Evolutionary conservation across 2,329 filamentous ascomycete species (phyloP), one percentile per base, ranked within the genome.

Genomic region (Sarocladium brachiariae): DNA sequence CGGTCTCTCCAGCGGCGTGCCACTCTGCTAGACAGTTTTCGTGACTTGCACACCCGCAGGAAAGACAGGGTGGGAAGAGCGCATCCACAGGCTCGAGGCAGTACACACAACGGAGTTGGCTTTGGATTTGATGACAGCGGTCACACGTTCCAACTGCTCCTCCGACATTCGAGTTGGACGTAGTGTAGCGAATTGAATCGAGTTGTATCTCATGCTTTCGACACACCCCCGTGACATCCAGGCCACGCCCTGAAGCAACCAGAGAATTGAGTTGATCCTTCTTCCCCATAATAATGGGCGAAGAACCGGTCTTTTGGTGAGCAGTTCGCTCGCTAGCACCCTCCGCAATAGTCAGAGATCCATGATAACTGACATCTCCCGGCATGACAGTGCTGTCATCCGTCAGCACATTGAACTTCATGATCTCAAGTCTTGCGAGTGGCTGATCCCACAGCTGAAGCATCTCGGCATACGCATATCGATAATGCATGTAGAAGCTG

Each of bases 391-490:
- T 58, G 4, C 10, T 58, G 45, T 75, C 71, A 23, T 78, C 76
- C 50, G 76, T 76, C 34, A 86, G 67, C 3, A 80, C 74, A 54
- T 85, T 85, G 59, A 86, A 86, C 59, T 87, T 86, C 66, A 86
- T 73, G 24, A 87, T 77, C 60, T 87, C 83, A 1, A 86, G 72
- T 16, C 82, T 73, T 27, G 79, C 74, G 4, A 86, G 66, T 0
- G 81, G 81, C 51, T 82, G 75, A 2, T 74, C 71, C 83, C 83
- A 86, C 65, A 81, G 77, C 56, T 83, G 82, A 3, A 87, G 71
- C 65, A 86, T 75, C 63, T 85, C 81, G n/a, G 83, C 81, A 57
- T 87, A 87, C 1, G 77, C 74, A 53, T 80, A 77, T 31, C 83
- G 77, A 59, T 86, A 87, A 57, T 70, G 72, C n/a, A 75, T 72